These are phyloP conservation scores for Nakazawaea sp. DNA, from an alignment of 805 yeast species.

Conservation along the genomic window DNA sequence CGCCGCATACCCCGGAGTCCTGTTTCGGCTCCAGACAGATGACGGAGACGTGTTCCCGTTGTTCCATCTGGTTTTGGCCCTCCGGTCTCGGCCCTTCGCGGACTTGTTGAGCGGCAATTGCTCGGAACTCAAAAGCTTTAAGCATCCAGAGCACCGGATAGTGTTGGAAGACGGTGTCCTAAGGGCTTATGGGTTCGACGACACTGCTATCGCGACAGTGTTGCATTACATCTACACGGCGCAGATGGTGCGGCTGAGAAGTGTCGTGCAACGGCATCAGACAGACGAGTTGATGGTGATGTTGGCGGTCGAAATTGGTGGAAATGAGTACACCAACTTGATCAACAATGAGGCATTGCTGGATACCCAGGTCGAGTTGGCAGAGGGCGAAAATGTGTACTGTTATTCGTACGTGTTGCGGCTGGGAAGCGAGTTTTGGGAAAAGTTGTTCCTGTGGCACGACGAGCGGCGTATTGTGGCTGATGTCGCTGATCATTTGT, in stretches of 20 bases:
- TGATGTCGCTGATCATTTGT: too few species aligned
- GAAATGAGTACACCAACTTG: not conserved
- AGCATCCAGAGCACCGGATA: not conserved
- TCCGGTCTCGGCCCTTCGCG: not conserved
- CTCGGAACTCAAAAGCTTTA: not conserved
- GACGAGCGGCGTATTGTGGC: too few species aligned
- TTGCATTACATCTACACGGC: not conserved
- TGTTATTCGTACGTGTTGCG: slow-evolving; percentile 49
- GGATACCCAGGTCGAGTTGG: slow-evolving; percentile 20
- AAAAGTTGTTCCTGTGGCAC: slow-evolving; percentile 53
- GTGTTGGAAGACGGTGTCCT: not conserved
- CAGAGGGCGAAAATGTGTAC: slow-evolving; percentile 38
- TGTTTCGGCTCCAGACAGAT: not conserved
- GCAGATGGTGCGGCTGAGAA: not conserved
- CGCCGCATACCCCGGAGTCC: not conserved
- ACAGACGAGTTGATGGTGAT: not conserved
- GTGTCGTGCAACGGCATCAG: too few species aligned
- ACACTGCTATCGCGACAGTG: not conserved
- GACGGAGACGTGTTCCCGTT: not conserved
- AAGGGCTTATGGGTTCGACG: not conserved
- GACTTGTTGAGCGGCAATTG: not conserved
- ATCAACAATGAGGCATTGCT: not conserved
- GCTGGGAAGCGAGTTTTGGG: slow-evolving; percentile 58
- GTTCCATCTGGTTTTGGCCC: not conserved
- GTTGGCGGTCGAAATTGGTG: not conserved